Conservation (phyloP, 2,329 filamentous ascomycete genomes). For the Penicillium digitatum region DNA sequence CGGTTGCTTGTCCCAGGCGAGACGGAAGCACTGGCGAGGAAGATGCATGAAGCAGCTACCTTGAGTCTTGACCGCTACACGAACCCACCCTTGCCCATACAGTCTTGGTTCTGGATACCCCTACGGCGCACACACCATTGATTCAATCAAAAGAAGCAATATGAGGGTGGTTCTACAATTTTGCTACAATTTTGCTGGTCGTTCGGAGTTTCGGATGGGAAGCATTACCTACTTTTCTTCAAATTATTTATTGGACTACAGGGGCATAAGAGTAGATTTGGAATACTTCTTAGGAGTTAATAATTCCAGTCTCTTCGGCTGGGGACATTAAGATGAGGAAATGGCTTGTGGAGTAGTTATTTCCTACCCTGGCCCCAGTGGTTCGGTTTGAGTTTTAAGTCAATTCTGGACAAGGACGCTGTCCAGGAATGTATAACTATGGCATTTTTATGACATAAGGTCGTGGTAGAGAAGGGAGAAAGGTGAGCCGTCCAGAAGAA, state of each 20-base stretch:
- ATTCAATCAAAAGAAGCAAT: not conserved
- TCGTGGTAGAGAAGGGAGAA: conserved; percentile 9
- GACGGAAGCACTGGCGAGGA: conserved; percentile 48
- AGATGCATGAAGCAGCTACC: conserved; percentile 29
- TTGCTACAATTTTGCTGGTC: conserved; percentile 9
- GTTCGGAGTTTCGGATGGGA: conserved; percentile 22
- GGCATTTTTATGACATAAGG: conserved; percentile 18
- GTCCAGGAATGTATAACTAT: conserved; percentile 19
- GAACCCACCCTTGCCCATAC: conserved; percentile 4
- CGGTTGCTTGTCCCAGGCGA: conserved; percentile 28
- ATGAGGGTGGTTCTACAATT: conserved; percentile 3
- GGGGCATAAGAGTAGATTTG: conserved; percentile 10
- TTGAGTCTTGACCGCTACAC: conserved; percentile 2
- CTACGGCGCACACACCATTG: conserved; percentile 1
- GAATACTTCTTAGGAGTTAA: conserved; percentile 3
- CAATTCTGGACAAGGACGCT: conserved; percentile 13
- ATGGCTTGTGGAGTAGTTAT: not conserved
- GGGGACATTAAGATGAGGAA: not conserved
- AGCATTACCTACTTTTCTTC: conserved; percentile 19
- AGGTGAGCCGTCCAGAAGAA: conserved; percentile 1
- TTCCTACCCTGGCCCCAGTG: not conserved
- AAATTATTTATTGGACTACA: conserved; percentile 14
- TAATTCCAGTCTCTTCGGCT: not conserved
- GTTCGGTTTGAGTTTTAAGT: conserved; percentile 7
- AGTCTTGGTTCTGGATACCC: conserved; percentile 10